Percentiles rank a stretch among this genome's conserved stretches.
Conservation (phyloP, 2,329 filamentous ascomycete species). For the Ophiostoma sp. region DNA sequence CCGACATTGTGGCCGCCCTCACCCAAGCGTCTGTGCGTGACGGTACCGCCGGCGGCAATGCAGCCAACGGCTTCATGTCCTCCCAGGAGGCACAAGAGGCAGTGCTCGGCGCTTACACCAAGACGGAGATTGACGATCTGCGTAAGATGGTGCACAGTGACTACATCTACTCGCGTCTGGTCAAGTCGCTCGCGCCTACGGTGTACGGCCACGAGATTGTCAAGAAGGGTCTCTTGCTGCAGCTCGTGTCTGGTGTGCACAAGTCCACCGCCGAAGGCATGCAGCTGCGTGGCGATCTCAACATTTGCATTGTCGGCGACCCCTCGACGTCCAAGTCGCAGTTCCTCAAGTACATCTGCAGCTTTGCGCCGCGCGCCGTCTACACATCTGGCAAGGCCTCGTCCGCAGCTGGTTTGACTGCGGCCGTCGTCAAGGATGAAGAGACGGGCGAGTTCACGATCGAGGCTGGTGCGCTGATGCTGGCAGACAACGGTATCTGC, state of each 20-base stretch:
- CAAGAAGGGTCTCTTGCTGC: constrained; percentile 91
- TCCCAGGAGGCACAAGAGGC: constrained; percentile 85
- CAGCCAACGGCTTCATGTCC: constrained; percentile 40
- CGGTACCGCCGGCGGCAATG: constrained; percentile 37
- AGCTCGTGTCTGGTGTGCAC: constrained; percentile 91
- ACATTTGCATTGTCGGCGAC: constrained; percentile 96
- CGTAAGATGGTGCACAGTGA: constrained; percentile 90
- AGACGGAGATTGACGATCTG: constrained; percentile 83
- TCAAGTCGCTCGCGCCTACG: constrained; percentile 92
- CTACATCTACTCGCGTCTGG: constrained; percentile 87
- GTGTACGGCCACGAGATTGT: constrained; percentile 97
- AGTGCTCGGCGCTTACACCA: constrained; percentile 78
- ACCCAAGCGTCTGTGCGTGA: constrained; percentile 67
- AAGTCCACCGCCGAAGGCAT: constrained; percentile 92
- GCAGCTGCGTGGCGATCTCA: constrained; percentile 93
- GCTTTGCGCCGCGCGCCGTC: constrained; percentile 89
- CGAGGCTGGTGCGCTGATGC: constrained; percentile 94
- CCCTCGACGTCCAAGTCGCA: constrained; percentile 97
- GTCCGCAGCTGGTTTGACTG: constrained; percentile 93
- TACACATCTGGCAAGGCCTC: constrained; percentile 98
- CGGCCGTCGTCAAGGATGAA: constrained; percentile 94
- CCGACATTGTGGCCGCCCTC: constrained; percentile 78
- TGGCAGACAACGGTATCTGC: constrained; percentile 94
- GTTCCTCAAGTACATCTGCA: constrained; percentile 96
- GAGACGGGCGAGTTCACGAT: constrained; percentile 99